These are phyloP conservation scores for Quercus lobata DNA, from an alignment of 331 rosid genomes.

Conservation along the genomic window DNA sequence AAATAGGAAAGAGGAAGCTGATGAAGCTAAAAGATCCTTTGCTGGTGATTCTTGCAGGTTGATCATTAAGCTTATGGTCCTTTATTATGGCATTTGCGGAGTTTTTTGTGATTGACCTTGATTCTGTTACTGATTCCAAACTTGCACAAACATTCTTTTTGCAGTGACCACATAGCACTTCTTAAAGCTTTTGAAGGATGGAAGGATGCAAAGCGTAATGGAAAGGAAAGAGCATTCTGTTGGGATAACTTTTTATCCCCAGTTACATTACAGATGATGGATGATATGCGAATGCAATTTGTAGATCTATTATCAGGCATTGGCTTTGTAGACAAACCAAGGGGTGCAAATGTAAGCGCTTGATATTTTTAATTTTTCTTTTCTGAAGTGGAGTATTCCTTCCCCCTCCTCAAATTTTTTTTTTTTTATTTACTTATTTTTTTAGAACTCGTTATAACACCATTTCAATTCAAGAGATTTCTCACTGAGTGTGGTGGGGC, in stretches of 20 bases:
- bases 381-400: constrained; percentile 12
- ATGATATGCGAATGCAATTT: constrained; percentile 94
- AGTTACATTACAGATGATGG: constrained; percentile 87
- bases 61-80: constrained; percentile 13
- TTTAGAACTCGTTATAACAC: background rate
- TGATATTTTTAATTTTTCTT: background rate
- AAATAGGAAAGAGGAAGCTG: constrained; percentile 89
- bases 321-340: constrained; percentile 91
- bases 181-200: constrained; percentile 95
- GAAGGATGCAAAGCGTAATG: constrained; percentile 76
- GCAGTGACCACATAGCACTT: constrained; percentile 94
- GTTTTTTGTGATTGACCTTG: constrained; percentile 3
- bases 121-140: constrained; percentile 12
- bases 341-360: constrained; percentile 63
- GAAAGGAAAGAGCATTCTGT: constrained; percentile 65
- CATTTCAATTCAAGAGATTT: background rate
- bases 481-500: constrained; percentile 1
- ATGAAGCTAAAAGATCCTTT: constrained; percentile 73
- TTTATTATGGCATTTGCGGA: background rate
- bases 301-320: constrained; percentile 77
- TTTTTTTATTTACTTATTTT: background rate
- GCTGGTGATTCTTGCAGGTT: constrained; percentile 97
- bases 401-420: background rate
- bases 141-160: constrained; percentile 13
- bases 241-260: constrained; percentile 92